phyloP scores from a whole-genome alignment of 495 filamentous ascomycete genomes.

The Xanthoparmelia taractica region DNA sequence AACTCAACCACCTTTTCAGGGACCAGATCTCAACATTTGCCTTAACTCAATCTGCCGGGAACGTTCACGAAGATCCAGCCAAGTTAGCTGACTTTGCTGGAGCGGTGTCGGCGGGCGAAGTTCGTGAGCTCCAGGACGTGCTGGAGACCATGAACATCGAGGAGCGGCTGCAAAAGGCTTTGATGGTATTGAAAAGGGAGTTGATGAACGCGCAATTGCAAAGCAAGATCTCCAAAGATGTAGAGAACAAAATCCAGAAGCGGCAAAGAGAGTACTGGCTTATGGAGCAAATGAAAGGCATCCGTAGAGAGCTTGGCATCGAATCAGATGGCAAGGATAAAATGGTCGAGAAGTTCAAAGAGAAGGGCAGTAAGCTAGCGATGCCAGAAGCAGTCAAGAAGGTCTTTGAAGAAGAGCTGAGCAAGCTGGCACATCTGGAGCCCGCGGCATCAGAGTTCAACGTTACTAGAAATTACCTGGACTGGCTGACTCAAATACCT shows the following conservation, averaged over 20 bases:
- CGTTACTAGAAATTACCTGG: conserved; percentile 97
- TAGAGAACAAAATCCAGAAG: conserved; percentile 96
- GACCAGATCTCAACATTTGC: conserved; percentile 97
- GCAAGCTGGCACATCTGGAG: conserved; percentile 90
- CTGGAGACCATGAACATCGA: conserved; percentile 81
- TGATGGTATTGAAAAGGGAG: conserved; percentile 93
- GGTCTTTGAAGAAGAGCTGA: conserved; percentile 96
- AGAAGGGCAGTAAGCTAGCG: conserved; percentile 85
- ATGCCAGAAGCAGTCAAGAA: conserved; percentile 97
- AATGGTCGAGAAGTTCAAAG: conserved; percentile 91
- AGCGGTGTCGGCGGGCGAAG: conserved; percentile 83
- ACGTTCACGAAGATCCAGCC: conserved; percentile 87
- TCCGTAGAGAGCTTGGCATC: conserved; percentile 86
- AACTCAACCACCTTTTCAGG: conserved; percentile 87
- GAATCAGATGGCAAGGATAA: conserved; percentile 98
- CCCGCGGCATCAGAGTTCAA: conserved; percentile 96
- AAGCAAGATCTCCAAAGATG: conserved; percentile 95
- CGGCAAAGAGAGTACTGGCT: conserved; percentile 97
- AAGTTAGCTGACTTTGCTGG: conserved; percentile 97
- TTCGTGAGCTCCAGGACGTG: conserved; percentile 90
- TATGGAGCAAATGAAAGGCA: conserved; percentile 99
- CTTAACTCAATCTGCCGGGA: conserved; percentile 87
- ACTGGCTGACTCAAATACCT: conserved; percentile 96
- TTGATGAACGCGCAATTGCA: conserved; percentile 95
- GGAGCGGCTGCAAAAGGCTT: conserved; percentile 78